These are phyloP conservation scores for Exophiala spinifera DNA, from an alignment of 2,329 filamentous ascomycete species.

Conservation along the genomic window DNA sequence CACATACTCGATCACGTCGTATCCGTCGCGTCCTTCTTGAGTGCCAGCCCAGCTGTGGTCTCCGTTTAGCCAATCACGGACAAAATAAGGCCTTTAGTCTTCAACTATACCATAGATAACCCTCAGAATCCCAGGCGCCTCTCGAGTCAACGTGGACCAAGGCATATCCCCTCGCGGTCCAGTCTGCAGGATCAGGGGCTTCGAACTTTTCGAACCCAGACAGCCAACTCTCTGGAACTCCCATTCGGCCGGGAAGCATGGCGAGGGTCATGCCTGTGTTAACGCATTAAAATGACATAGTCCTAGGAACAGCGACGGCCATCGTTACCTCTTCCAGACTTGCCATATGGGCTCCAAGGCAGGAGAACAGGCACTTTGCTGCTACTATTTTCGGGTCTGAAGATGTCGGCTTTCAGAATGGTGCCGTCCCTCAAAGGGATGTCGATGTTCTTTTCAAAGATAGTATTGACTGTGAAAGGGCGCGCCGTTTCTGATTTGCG, in stretches of 20 bases:
- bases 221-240: conserved; percentile 31
- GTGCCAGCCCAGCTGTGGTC: too few species aligned
- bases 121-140: conserved; percentile 32
- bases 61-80: conserved; percentile 37
- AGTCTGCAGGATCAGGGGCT: conserved; percentile 34
- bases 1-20: conserved; percentile 45
- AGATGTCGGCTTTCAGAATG: conserved; percentile 13
- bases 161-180: conserved; percentile 32
- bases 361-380: conserved; percentile 56
- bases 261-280: too few species aligned
- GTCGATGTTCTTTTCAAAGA: conserved; percentile 27
- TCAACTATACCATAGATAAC: conserved; percentile 36
- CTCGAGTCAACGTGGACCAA: conserved; percentile 33
- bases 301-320: too few species aligned
- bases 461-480: conserved; percentile 3
- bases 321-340: conserved; percentile 52
- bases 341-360: conserved; percentile 71
- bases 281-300: too few species aligned
- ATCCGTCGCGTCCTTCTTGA: conserved; percentile 39
- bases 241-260: conserved; percentile 32
- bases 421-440: conserved; percentile 30
- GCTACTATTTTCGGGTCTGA: background rate
- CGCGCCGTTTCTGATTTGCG: too few species aligned
- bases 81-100: conserved; percentile 21
- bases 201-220: conserved; percentile 28